Base-by-base conservation (phyloP, 805 yeast genomes). In the Barnettozyma salicaria region DNA sequence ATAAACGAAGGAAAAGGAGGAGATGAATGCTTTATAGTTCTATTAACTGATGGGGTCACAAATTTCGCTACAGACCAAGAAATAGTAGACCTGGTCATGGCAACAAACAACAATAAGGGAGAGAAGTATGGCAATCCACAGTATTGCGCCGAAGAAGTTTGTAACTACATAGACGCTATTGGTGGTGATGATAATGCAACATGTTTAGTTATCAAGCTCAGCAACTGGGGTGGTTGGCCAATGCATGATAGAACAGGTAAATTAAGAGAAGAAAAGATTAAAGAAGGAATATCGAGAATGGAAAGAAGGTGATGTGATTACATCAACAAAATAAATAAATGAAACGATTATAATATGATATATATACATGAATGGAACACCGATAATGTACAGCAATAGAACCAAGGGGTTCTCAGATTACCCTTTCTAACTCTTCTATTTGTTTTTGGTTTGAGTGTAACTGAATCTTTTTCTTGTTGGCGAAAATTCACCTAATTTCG, bases 151-250 rank as follows among this genome's bases (percentile, higher is more conserved):
- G 78, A 75, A 42, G 97, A 89, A 55, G 83, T 92, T 14, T 76
- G 90, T 10, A 72, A 78, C 49, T 92, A 79, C 56, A 81, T 88
- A 9, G 88, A 82, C 55, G 84, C 84, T 28, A 72, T 89, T 7
- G 95, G 95, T 11, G 92, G 95, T 3, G 88, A 85, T 51, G 98
- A 92, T 58, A 92, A 92, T 60, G 95, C 97, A n/a, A 87, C 97
- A 3, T 87, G 96, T 56, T 53, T 82, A 44, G 84, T 92, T 5
- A 60, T 90, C 9, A 66, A 94, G 41, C 64, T 92, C 39, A 70
- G 73, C 24, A 96, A 96, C 8, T 92, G 98, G 98, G 96, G 96
- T 6, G 72, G 77, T 38, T 92, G 98, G 97, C 90, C 92, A 7
- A 61, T 72, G 39, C 53, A 67, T 4, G 97, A 90, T 61, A 64